A percentile compares a stretch with the other conserved stretches of the same genome.
These are phyloP conservation scores for Yamadazyma triangularis DNA, from an alignment of 1,139 yeast genomes.

Conservation along the genomic window DNA sequence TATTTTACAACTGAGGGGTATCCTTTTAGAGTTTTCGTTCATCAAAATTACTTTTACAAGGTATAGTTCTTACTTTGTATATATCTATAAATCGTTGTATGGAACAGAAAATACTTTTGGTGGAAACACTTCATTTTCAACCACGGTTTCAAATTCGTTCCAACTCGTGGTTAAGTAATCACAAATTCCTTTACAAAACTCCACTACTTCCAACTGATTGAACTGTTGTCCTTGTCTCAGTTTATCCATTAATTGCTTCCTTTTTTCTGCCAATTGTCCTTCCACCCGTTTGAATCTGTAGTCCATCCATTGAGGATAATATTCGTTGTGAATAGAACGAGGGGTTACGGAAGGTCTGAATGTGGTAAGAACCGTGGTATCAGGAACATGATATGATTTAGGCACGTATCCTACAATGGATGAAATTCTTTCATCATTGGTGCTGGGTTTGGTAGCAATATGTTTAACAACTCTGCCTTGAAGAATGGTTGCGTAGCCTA, in stretches of 20 bases:
- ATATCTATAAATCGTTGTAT: conserved; percentile 1
- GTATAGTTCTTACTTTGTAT: too few species aligned
- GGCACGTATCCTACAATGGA: conserved; percentile 37
- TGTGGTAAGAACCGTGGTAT: conserved; percentile 33
- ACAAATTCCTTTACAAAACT: conserved; percentile 27
- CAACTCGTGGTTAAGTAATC: conserved; percentile 30
- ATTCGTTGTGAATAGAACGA: conserved; percentile 29
- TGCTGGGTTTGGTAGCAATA: conserved; percentile 23
- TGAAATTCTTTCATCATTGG: conserved; percentile 26
- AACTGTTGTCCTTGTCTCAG: conserved; percentile 21
- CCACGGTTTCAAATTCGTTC: conserved; percentile 35
- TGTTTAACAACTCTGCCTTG: conserved; percentile 24
- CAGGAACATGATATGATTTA: conserved; percentile 25
- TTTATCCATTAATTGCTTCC: conserved; percentile 12
- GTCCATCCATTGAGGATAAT: conserved; percentile 39
- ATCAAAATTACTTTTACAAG: too few species aligned
- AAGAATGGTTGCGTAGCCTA: conserved; percentile 16
- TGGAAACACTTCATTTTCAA: conserved; percentile 20
- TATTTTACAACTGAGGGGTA: too few species aligned
- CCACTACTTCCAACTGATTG: conserved; percentile 28
- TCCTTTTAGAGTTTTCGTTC: too few species aligned
- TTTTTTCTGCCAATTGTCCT: conserved; percentile 22
- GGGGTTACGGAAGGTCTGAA: conserved; percentile 32
- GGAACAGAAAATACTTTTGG: conserved; percentile 4
- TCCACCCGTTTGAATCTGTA: conserved; percentile 31